Percentiles rank a stretch among this genome's conserved stretches.
Conservation (phyloP, 2,329 filamentous ascomycete genomes). For the Cladosporium cucumerinum region DNA sequence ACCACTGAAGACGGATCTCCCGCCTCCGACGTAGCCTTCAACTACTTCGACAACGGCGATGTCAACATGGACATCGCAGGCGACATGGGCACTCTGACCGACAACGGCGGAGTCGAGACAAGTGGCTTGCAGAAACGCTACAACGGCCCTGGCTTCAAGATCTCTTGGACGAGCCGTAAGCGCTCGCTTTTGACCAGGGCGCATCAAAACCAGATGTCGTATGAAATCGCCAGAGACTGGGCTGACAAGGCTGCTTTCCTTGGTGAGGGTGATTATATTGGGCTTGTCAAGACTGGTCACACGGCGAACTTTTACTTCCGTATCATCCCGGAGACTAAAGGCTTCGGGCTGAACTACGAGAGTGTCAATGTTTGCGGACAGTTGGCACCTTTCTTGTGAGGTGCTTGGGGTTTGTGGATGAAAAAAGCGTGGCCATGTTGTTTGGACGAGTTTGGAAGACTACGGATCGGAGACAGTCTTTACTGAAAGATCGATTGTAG, state of each 20-base stretch:
- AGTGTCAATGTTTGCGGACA: not conserved
- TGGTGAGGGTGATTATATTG: not conserved
- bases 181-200: not conserved
- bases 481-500: not conserved
- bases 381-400: not conserved
- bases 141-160: not conserved
- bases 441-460: not conserved
- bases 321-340: not conserved
- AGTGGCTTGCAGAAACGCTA: not conserved
- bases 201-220: not conserved
- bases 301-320: not conserved
- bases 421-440: too few relatives aligned
- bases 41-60: constrained; percentile 1
- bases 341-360: not conserved
- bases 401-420: not conserved
- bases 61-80: not conserved
- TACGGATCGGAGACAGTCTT: not conserved
- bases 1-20: not conserved
- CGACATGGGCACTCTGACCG: not conserved
- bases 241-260: not conserved
- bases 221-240: not conserved
- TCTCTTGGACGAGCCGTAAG: not conserved
- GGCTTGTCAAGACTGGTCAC: not conserved
- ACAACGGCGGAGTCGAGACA: not conserved
- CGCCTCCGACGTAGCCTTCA: not conserved